Evolutionary conservation across 1,139 yeast species (phyloP), one percentile per base, ranked within the genome.

Genomic region (Scheffersomyces parashehatae): DNA sequence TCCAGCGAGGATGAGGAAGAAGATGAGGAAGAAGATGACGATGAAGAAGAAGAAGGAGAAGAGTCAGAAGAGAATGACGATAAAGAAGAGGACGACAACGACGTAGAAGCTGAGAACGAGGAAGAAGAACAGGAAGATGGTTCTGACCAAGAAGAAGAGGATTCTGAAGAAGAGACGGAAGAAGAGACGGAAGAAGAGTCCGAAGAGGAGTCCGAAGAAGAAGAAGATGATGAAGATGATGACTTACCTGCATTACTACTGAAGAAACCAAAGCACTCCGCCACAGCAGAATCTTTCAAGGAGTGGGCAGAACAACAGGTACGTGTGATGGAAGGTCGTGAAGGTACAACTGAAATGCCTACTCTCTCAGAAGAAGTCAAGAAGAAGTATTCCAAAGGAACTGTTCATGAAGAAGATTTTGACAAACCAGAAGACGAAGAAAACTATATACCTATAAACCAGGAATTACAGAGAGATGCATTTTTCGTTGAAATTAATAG

Each of bases 401-500:
- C 77, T 2, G 67, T 76, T 1, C 76, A 85, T 39, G 73, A 74
- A 30, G 93, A 85, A 59, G 93, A 85, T 59, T 48, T 79, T 29
- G 87, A 81, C 38, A 86, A 81, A 53, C 63, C 72, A 0, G 85
- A 83, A 2, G 73, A 83, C 40, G 78, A 75, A 46, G 84, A 79
- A 50, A 80, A 78, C 16, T 73, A 68, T 42, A 68, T 84, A 37
- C 83, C 84, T 2, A 71, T 84, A 7, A 72, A 85, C 57, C 78
- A 75, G 44, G 58, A 65, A 0, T 65, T 82, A 14, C 64, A 76
- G 35, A 71, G 96, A 54, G 79, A 82, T 47, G 83, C 95, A 0
- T 80, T 79, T 45, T 87, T 70, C 48, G 93, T 90, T 10, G 72
- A 80, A 13, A 86, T 93, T 0, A 70, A 73, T 7, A 76, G 99